Percentiles rank a stretch among this genome's conserved stretches.
These are phyloP conservation scores for Trametes elegans DNA, from an alignment of 768 basidiomycete genomes.

Conservation along the genomic window DNA sequence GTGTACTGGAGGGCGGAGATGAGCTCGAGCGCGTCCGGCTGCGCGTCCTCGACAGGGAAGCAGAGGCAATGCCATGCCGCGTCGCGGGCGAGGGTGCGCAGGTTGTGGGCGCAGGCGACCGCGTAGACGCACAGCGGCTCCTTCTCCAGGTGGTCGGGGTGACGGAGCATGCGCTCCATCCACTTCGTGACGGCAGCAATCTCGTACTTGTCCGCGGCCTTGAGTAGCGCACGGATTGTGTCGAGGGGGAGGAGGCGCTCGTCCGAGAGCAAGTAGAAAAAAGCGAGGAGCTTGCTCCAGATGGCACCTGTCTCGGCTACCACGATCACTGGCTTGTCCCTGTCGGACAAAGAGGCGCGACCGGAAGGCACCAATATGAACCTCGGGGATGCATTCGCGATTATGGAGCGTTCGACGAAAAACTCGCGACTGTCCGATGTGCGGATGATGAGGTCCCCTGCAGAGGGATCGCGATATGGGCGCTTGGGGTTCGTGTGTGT, in stretches of 20 bases:
- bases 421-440: slow-evolving; percentile 3
- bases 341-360: no score
- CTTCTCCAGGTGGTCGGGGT: background rate
- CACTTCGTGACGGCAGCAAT: slow-evolving; percentile 2
- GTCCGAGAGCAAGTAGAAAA: slow-evolving; percentile 19
- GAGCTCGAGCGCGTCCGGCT: background rate
- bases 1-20: slow-evolving; percentile 7
- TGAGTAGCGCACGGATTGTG: slow-evolving; percentile 14
- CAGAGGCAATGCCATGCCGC: background rate
- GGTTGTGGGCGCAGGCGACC: slow-evolving; percentile 1
- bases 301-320: background rate
- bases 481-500: background rate
- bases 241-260: slow-evolving; percentile 14
- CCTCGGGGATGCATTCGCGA: slow-evolving; percentile 30
- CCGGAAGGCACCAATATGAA: slow-evolving; percentile 29
- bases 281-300: slow-evolving; percentile 18
- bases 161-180: background rate
- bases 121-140: slow-evolving; percentile 8
- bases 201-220: slow-evolving; percentile 20
- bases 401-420: no score
- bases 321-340: background rate
- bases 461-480: background rate
- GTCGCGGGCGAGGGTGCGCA: slow-evolving; percentile 3
- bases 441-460: slow-evolving; percentile 7
- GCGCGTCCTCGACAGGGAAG: background rate